Evolutionary conservation across 768 basidiomycete genomes (phyloP), one percentile per base, ranked within the genome.

Genomic region (Hypholoma fasciculare): DNA sequence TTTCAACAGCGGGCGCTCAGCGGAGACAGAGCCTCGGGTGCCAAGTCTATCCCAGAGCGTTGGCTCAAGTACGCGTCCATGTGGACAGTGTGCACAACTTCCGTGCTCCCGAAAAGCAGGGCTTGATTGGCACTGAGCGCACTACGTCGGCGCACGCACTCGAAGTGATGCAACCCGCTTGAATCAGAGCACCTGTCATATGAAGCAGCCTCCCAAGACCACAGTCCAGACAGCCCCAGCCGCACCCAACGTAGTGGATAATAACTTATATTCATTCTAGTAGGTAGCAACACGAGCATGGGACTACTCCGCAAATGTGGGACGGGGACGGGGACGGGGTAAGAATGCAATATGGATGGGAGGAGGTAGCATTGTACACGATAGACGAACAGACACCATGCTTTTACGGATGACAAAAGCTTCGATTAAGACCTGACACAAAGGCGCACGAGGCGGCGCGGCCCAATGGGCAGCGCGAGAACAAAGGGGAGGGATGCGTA

Each of bases 361-460:
- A 27, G 34, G 19, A 27, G 34, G 19, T 50, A 51, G 55, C 43
- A 54, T 63, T 56, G 43, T 56, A 63, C 56, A 60, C 47, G 42
- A 34, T 14, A 54, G 27, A 39, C 38, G 53, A 52, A n/a, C n/a
- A n/a, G n/a, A 50, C 17, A 39, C 44, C 44, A 56, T 50, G 55
- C 55, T 56, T 49, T 56, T 34, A 43, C n/a, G 38, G 36, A 19
- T 27, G n/a, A 39, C 14, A 40, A 42, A 52, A 38, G 34, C 4
- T n/a, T 34, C 30, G 9, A 49, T 34, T 34, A 19, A 38, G 11
- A 37, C 49, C 26, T 58, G 49, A 52, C 23, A 53, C 50, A 43
- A 56, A 27, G 50, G 48, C 55, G 57, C 50, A 34, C 30, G 6
- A 9, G 58, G 46, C 40, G 40, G 16, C 40, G 13, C 40, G 7